A percentile compares a stretch with the other conserved stretches of the same genome.
These are phyloP conservation scores for Laguncularia racemosa DNA, from an alignment of 345 rosid genomes.

Conservation along the genomic window DNA sequence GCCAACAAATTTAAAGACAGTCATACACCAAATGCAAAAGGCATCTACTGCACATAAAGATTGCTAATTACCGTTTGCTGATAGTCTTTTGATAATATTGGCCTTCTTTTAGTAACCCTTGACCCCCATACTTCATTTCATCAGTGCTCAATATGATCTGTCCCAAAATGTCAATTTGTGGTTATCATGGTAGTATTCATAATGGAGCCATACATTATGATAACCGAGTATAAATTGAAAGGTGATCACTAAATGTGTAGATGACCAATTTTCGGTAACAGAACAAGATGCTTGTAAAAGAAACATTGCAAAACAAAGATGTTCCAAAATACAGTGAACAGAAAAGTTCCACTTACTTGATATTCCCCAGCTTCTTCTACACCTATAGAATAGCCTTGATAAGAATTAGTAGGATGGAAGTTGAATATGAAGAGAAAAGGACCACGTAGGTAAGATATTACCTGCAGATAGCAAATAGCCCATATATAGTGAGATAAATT, in stretches of 20 bases:
- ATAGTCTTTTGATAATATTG: slow-evolving; percentile 65
- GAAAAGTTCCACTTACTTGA: slow-evolving; percentile 36
- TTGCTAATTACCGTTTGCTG: slow-evolving; percentile 41
- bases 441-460: slow-evolving; percentile 72
- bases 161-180: slow-evolving; percentile 2
- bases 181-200: not conserved
- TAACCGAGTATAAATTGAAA: too few species aligned
- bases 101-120: slow-evolving; percentile 43
- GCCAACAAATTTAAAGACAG: too few species aligned
- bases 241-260: too few species aligned
- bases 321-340: not conserved
- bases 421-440: slow-evolving; percentile 84
- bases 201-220: too few species aligned
- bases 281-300: too few species aligned
- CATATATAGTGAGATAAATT: not conserved
- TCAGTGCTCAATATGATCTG: slow-evolving; percentile 79
- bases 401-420: slow-evolving; percentile 74
- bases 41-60: not conserved
- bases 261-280: too few species aligned
- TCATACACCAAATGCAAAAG: too few species aligned
- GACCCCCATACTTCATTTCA: slow-evolving; percentile 76
- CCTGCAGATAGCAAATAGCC: slow-evolving; percentile 36
- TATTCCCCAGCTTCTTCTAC: slow-evolving; percentile 98
- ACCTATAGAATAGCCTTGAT: slow-evolving; percentile 52
- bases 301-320: too few species aligned